Percentiles rank a stretch among this genome's conserved stretches.
Evolutionary conservation across 805 yeast species (phyloP).

Genomic region (Schwanniomyces yamadae): DNA sequence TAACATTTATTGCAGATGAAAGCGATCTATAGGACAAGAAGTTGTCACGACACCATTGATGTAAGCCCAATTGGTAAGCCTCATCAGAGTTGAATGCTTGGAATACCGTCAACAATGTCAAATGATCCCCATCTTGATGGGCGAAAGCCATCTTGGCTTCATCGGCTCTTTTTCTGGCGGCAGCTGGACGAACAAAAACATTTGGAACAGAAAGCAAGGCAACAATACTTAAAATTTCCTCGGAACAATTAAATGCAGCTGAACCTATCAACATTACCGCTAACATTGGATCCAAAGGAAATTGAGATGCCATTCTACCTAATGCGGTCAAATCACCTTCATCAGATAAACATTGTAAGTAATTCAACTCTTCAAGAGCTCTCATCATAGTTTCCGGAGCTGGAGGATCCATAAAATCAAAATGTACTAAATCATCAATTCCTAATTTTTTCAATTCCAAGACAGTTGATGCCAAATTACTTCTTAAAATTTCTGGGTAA

Average conservation of each 20-base stretch:
- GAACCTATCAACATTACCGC: constrained; percentile 92
- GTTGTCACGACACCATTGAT: constrained; percentile 90
- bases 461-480: constrained; percentile 88
- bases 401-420: constrained; percentile 99
- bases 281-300: constrained; percentile 93
- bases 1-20: constrained; percentile 80
- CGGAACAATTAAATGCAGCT: constrained; percentile 80
- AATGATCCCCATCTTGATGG: constrained; percentile 93
- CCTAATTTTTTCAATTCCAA: constrained; percentile 92
- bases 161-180: constrained; percentile 85
- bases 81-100: constrained; percentile 80
- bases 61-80: constrained; percentile 61
- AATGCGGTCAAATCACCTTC: constrained; percentile 87
- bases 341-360: constrained; percentile 84
- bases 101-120: constrained; percentile 84
- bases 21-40: constrained; percentile 82
- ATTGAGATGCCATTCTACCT: constrained; percentile 87
- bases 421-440: constrained; percentile 92
- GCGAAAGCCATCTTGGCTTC: constrained; percentile 85
- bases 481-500: constrained; percentile 91
- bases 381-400: constrained; percentile 99
- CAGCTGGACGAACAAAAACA: constrained; percentile 91
- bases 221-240: constrained; percentile 83
- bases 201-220: constrained; percentile 91
- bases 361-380: constrained; percentile 92